A percentile compares a stretch with the other conserved stretches of the same genome.
Evolutionary conservation across 306 rosid genomes (phyloP).

Genomic region (Medicago ruthenica): DNA sequence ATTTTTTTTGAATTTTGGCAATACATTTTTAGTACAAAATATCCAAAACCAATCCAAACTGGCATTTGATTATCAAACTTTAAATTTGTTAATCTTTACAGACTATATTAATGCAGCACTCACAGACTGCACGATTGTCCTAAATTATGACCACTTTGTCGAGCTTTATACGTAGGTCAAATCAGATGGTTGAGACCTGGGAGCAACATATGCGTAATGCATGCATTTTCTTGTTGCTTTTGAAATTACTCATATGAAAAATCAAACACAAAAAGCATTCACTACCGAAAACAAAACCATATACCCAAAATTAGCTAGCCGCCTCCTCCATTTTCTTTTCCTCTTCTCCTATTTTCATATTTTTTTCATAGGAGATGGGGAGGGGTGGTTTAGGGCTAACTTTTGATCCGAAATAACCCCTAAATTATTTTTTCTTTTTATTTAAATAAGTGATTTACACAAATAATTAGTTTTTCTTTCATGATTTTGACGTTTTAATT

Average conservation of each 20-base stretch:
- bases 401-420: too few species aligned
- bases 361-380: too few species aligned
- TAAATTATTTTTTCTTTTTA: too few species aligned
- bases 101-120: slow-evolving; percentile 28
- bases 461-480: too few species aligned
- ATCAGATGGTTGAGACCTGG: slow-evolving; percentile 36
- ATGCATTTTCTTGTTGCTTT: slow-evolving; percentile 37
- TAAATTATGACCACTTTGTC: slow-evolving; percentile 33
- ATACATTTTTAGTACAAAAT: slow-evolving; percentile 17
- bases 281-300: slow-evolving; percentile 13
- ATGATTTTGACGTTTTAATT: too few species aligned
- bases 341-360: too few species aligned
- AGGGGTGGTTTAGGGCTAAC: too few species aligned
- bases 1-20: slow-evolving; percentile 31
- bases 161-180: slow-evolving; percentile 34
- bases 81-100: not conserved
- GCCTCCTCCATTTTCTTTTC: too few species aligned
- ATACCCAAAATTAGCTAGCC: not conserved
- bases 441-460: too few species aligned
- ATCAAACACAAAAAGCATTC: slow-evolving; percentile 8
- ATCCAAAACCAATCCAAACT: not conserved
- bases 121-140: slow-evolving; percentile 25
- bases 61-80: slow-evolving; percentile 23
- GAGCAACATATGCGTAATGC: slow-evolving; percentile 36
- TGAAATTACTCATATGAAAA: slow-evolving; percentile 7